phyloP scores from a whole-genome alignment of 2,329 filamentous ascomycete species.

The Gremmenia infestans region DNA sequence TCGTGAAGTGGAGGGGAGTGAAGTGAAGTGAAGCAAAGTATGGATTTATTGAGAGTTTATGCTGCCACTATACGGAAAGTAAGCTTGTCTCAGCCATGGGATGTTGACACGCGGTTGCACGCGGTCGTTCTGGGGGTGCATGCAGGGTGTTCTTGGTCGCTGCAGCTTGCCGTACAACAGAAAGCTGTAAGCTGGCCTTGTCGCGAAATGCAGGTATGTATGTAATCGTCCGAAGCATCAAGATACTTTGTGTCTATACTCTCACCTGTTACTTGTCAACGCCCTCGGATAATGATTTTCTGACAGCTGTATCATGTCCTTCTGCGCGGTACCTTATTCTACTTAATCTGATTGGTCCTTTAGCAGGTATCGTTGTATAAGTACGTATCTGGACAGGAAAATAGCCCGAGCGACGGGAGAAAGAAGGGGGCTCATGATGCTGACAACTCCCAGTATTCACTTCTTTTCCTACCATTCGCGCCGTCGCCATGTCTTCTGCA shows the following conservation, averaged over 20 bases:
- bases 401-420: background rate
- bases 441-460: slow-evolving; percentile 25
- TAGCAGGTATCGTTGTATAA: slow-evolving; percentile 26
- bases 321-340: slow-evolving; percentile 4
- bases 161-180: slow-evolving; percentile 8
- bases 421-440: slow-evolving; percentile 7
- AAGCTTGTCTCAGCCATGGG: too few species aligned
- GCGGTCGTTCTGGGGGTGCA: background rate
- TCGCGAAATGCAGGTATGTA: background rate
- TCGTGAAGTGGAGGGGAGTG: too few species aligned
- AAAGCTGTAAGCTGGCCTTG: background rate
- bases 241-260: background rate
- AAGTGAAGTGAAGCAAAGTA: background rate
- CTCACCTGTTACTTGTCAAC: background rate
- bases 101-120: too few species aligned
- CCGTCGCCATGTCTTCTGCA: slow-evolving; percentile 38
- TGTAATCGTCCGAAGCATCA: background rate
- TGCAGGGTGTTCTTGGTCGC: background rate
- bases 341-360: slow-evolving; percentile 23
- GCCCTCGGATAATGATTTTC: background rate
- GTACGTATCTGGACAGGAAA: slow-evolving; percentile 12
- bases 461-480: slow-evolving; percentile 18
- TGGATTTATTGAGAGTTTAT: background rate
- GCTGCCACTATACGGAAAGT: too few species aligned
- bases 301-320: slow-evolving; percentile 16